Evolutionary conservation across 2,329 filamentous ascomycete species (phyloP), one percentile per base, ranked within the genome.

Genomic region (Microascus cirrosus): DNA sequence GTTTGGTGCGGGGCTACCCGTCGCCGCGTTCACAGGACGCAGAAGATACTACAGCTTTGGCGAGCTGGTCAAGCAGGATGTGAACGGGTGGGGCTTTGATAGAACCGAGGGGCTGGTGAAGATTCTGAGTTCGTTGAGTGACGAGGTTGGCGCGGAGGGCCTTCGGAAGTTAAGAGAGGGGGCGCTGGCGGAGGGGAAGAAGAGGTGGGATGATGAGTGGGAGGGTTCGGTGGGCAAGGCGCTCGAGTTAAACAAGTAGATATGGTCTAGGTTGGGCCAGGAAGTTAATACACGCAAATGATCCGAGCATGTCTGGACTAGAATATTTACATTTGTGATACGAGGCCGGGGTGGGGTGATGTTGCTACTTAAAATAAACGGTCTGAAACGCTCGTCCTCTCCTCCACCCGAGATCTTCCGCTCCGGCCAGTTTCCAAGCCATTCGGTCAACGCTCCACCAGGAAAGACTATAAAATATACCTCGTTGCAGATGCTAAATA

Each of bases 131-230:
- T 22, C 22, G 1, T 22, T 24, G 6, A 72, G 79, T 7, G 64
- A 64, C 0, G 77, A 77, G 0, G 73, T 73, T 10, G 36, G 36
- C 12, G 73, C 73, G 7, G 67, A 69, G 6, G 77, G 88, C 65
- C 71, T 96, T 48, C 73, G 73, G 39, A 71, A 50, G 2, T 69
- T 96, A 64, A 87, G 83, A 65, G 67, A 74, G 48, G 91, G 92
- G 0, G 92, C 92, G 1, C 69, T 84, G 34, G 74, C 79, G 61
- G 92, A 97, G 70, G 90, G 90, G 39, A 77, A 77, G 51, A 77
- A 86, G 58, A 80, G 93, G 53, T 99, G 94, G 94, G 87, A 95
- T 64, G 87, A 91, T 63, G 91, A 96, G 68, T 99, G 94, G 94
- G 84, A 95, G 75, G 79, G 82, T 11, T 85, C 95, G 52, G 87